Base-by-base conservation (phyloP, 495 filamentous ascomycete genomes). In the Delitschia confertaspora region DNA sequence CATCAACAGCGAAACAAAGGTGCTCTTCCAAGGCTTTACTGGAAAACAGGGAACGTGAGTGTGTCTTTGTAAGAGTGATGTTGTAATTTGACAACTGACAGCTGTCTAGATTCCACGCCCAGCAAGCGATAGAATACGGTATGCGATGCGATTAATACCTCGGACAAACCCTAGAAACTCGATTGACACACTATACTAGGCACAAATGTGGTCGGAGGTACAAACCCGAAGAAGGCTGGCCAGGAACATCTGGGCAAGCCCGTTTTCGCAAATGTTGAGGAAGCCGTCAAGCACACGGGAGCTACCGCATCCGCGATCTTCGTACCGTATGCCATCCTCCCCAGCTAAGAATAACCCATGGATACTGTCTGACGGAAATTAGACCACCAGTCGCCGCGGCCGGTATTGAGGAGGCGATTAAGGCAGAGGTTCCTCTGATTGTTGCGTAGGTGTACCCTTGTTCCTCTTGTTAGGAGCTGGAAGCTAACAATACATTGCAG, bases 91-190 rank as follows among this genome's bases (percentile, higher is more conserved):
- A 21, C 10, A 23, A 45, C 51, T 80, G 61, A 80, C 62, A 38
- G 56, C 37, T 44, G 32, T 22, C 21, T 54, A 96, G 88, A 45
- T 99, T 99, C 74, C 91, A 98, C 63, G 93, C 91, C 47, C 75
- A 88, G 65, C 88, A 95, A 73, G 91, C 91, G 35, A 99, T 99
- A 62, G 91, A 88, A 60, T 95, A 95, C 64, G 89, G 89, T 93
- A 84, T 60, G 63, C 61, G 39, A 39, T 37, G 23, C 37, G 9
- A 26, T 32, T 16, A 43, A 32, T 36, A 49, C 31, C 53, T 33
- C 19, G 30, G 49, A 38, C 56, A 60, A 45, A 48, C 31, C 16
- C 31, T 47, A 51, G 59, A 40, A 41, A 18, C 41, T 40, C 62
- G 31, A 51, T 66, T 68, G 44, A 70, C 63, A 56, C 38, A 4